Evolutionary conservation across 2,329 filamentous ascomycete species (phyloP), one percentile per base, ranked within the genome.

Genomic region (Endoconidiophora polonica): DNA sequence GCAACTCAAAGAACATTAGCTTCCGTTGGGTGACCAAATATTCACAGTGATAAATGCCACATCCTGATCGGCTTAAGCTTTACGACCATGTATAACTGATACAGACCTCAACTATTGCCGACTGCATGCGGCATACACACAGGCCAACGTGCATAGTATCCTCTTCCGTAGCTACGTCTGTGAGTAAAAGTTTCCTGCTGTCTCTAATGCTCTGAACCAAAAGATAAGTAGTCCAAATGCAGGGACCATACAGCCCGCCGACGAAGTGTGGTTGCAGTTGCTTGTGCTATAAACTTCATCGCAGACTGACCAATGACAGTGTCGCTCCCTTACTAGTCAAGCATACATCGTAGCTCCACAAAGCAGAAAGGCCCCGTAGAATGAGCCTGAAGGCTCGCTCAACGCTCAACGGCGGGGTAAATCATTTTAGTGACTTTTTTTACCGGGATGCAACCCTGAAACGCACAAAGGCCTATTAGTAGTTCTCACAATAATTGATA

Each of bases 381-480:
- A 22, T 46, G 14, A 26, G 41, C n/a, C 42, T 12, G 22, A 6
- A 37, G 24, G 44, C 39, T 36, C 29, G 9, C 9, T 33, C 26
- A 33, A n/a, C 29, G 9, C 9, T 33, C 39, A 48, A 44, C 49
- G 24, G 50, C 45, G 45, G 50, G 50, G 50, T 45, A 52, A 48
- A 48, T 39, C 37, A 45, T 22, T 52, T 52, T 47, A 52, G 29
- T 52, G 49, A 29, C 38, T 44, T 43, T 41, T 22, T 48, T 47
- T 48, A 7, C 50, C 40, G 45, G 39, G 40, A 44, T 48, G 29
- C 22, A 39, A 40, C 45, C 40, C 45, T 44, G 45, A 42, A 44
- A 41, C 26, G 23, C 18, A 38, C 29, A 44, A 44, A 16, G 14
- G 20, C 7, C 12, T 24, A 33, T 14, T 45, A 20, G 20, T 3